Base-by-base conservation (phyloP, 768 basidiomycete species). In the Tulasnella sp. region DNA sequence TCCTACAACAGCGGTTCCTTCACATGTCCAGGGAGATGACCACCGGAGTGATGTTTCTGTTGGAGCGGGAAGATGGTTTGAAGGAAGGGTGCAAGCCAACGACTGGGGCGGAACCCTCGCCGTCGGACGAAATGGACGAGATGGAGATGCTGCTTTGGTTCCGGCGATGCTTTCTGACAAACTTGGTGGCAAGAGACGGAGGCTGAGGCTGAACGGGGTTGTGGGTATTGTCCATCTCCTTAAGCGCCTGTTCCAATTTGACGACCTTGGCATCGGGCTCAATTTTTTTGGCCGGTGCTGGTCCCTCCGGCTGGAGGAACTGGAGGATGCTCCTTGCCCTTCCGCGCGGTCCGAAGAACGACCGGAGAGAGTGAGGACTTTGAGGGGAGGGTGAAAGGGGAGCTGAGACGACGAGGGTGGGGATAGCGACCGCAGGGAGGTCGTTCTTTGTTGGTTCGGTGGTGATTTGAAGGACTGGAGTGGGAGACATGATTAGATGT, bases 241-340 rank as follows among this genome's bases (percentile, higher is more conserved):
- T 67, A 11, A 67, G 61, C 4, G 61, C 61, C 61, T 67, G n/a
- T 32, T 67, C 61, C 26, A 67, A 16, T 29, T 67, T 67, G 7
- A 29, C 29, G 61, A 16, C 61, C 61, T 67, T 26, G 26, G 61
- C 2, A 32, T 32, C 61, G n/a, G 61, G 61, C 4, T 29, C 9
- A 15, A 5, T n/a, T 26, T n/a, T 26, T 32, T 67, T 67, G 61
- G 61, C 61, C 29, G n/a, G 61, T 29, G n/a, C n/a, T 13, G 61
- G 61, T 32, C 61, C 61, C 9, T 67, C 61, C 5, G 61, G 61
- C 5, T 67, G 61, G 61, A 67, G 3, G 61, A 67, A 11, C 32
- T 67, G 61, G 61, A 67, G 61, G 13, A 67, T 67, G 61, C 61
- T 67, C 61, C 61, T 67, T 29, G 61, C 61, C 61, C 61, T 67